phyloP scores from a whole-genome alignment of 345 rosid species.

The Hibiscus mutabilis region DNA sequence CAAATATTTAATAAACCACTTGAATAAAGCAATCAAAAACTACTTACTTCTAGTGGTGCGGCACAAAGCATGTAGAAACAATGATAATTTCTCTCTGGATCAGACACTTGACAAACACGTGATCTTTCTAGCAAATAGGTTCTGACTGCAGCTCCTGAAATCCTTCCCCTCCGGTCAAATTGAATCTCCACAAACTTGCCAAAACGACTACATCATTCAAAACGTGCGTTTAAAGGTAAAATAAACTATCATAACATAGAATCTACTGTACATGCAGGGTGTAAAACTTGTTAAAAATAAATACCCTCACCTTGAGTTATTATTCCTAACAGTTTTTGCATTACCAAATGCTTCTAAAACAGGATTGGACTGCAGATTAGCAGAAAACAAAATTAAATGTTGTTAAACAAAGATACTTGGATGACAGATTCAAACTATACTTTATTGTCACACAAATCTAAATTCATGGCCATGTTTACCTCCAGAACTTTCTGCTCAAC shows the following conservation, averaged over 20 bases:
- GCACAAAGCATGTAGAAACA: slow-evolving; percentile 99
- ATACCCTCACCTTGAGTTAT: slow-evolving; percentile 76
- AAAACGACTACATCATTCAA: slow-evolving; percentile 61
- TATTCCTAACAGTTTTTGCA: slow-evolving; percentile 95
- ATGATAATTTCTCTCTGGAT: slow-evolving; percentile 97
- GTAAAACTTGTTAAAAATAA: slow-evolving; percentile 2
- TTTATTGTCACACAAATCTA: not conserved
- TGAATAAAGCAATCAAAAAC: slow-evolving; percentile 8
- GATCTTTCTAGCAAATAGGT: slow-evolving; percentile 97
- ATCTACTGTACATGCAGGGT: not conserved
- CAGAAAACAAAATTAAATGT: slow-evolving; percentile 7
- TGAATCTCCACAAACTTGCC: slow-evolving; percentile 99
- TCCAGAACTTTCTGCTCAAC: slow-evolving; percentile 98
- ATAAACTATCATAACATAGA: not conserved
- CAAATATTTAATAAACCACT: slow-evolving; percentile 8
- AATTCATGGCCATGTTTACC: slow-evolving; percentile 36
- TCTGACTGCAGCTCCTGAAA: slow-evolving; percentile 98
- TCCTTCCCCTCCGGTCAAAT: slow-evolving; percentile 75
- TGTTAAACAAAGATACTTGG: not conserved
- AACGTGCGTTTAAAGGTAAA: slow-evolving; percentile 13
- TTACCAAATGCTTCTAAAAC: slow-evolving; percentile 99
- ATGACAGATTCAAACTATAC: not conserved
- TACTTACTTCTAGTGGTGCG: slow-evolving; percentile 81
- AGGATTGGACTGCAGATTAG: slow-evolving; percentile 82
- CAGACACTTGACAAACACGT: slow-evolving; percentile 97